Evolutionary conservation across 148 eudicot species (phyloP).

Genomic region (Rhododendron ovatum): DNA sequence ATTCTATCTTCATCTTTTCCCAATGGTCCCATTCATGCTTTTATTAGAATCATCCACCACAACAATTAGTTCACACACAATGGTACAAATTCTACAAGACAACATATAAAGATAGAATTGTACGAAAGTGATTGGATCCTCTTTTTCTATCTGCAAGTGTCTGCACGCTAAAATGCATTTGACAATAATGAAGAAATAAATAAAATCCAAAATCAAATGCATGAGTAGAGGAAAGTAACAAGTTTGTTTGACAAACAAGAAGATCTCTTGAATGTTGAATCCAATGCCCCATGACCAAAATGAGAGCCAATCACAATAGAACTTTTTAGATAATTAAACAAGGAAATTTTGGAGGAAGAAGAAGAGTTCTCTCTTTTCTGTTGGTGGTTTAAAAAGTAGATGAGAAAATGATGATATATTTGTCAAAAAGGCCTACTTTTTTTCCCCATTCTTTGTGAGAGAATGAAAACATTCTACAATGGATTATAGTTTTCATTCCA

Average conservation of each 20-base stretch:
- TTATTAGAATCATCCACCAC: neutral
- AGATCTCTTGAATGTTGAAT: neutral
- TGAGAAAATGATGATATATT: neutral
- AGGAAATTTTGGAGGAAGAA: neutral
- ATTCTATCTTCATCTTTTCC: neutral
- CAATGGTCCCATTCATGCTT: neutral
- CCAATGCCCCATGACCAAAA: neutral
- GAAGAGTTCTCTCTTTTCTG: neutral
- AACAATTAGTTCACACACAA: neutral
- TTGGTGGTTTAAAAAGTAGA: neutral
- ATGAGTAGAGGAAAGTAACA: too few relatives aligned
- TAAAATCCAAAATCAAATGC: neutral
- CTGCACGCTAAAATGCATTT: neutral
- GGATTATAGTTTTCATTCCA: neutral
- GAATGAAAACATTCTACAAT: neutral
- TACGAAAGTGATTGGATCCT: neutral
- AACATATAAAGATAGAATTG: neutral
- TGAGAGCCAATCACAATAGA: neutral
- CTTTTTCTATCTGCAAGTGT: neutral
- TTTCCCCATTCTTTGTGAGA: neutral
- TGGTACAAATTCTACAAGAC: slow-evolving; percentile 2
- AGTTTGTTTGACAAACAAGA: neutral
- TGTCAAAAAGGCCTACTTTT: neutral
- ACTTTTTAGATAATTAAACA: neutral
- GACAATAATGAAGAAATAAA: neutral